A percentile compares a stretch with the other conserved stretches of the same genome.
phyloP scores from a whole-genome alignment of 2,329 filamentous ascomycete species.

The Talaromyces sp. region DNA sequence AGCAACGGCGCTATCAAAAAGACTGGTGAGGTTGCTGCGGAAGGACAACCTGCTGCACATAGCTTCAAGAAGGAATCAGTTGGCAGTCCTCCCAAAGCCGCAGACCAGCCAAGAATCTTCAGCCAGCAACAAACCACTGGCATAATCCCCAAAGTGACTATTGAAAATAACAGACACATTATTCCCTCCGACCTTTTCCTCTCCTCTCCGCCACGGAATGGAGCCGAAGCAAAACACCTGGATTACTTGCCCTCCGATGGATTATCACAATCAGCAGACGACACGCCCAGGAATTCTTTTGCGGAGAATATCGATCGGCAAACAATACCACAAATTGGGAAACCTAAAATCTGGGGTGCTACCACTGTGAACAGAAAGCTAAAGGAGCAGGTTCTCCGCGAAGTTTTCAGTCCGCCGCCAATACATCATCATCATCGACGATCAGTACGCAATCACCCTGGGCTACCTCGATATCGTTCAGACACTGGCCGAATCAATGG shows the following conservation, averaged over 20 bases:
- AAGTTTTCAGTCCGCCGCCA: slow-evolving; percentile 81
- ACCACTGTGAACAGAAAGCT: slow-evolving; percentile 86
- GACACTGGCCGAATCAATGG: slow-evolving; percentile 31
- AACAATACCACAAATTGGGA: slow-evolving; percentile 41
- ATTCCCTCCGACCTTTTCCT: slow-evolving; percentile 80
- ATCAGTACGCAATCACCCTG: slow-evolving; percentile 61
- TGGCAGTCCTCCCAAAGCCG: slow-evolving; percentile 9
- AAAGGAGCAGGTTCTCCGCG: slow-evolving; percentile 86
- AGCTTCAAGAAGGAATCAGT: slow-evolving; percentile 6
- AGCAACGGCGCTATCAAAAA: slow-evolving; percentile 25
- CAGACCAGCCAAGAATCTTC: slow-evolving; percentile 52
- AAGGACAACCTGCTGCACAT: slow-evolving; percentile 20
- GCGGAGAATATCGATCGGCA: slow-evolving; percentile 17
- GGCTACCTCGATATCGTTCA: slow-evolving; percentile 52
- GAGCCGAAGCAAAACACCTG: slow-evolving; percentile 27
- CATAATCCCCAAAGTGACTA: slow-evolving; percentile 82
- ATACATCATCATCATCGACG: slow-evolving; percentile 78
- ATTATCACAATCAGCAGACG: slow-evolving; percentile 18
- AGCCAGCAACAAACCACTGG: slow-evolving; percentile 74
- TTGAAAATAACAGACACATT: slow-evolving; percentile 92
- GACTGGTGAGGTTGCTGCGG: slow-evolving; percentile 18
- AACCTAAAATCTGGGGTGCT: slow-evolving; percentile 71
- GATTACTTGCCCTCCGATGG: slow-evolving; percentile 24
- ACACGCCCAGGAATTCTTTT: slow-evolving; percentile 17
- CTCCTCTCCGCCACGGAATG: slow-evolving; percentile 45